Evolutionary conservation across 2,329 filamentous ascomycete species (phyloP), one percentile per base, ranked within the genome.

Genomic region (Boeremia lycopersici): DNA sequence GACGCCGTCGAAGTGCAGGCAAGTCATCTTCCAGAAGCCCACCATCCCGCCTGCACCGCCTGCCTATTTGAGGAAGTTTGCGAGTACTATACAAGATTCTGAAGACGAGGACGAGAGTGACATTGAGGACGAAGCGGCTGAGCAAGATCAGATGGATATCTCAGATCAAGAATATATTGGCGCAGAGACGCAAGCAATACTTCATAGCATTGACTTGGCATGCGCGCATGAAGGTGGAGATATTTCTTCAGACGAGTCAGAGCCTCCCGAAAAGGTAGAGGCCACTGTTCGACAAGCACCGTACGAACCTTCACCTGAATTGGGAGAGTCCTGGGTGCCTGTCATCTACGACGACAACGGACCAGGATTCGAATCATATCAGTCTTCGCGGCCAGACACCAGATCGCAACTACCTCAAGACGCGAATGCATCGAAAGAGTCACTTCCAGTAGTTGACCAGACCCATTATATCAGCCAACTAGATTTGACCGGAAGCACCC

Each of bases 81-180:
- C 59, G 26, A 69, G 65, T 34, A 64, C 62, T 3, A 69, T 74
- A 15, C 65, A 62, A 28, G 71, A 74, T 43, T 74, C 71, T 2
- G 72, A 74, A 43, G 72, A 73, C 23, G 70, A 73, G 43, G 62
- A 62, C 23, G 67, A 61, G 11, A 63, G 59, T n/a, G 17, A 64
- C 7, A 57, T 64, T 15, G 66, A 70, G 36, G 58, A 61, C 23
- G 60, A 68, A 4, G n/a, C 41, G 2, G 23, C 34, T 30, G 34
- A 28, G 17, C 25, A 42, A 41, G 43, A 43, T 34, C 17, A 47
- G 4, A 41, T 38, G 6, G 30, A 43, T 10, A 19, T 30, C 1
- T 33, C 41, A 0, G 53, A 56, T 2, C 19, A 30, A 7, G 30
- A 23, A 23, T 23, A 23, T 23, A 43, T 8, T 10, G 40, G 3